Evolutionary conservation across 2,329 filamentous ascomycete species (phyloP).

Genomic region (Nigrospora sphaerica): DNA sequence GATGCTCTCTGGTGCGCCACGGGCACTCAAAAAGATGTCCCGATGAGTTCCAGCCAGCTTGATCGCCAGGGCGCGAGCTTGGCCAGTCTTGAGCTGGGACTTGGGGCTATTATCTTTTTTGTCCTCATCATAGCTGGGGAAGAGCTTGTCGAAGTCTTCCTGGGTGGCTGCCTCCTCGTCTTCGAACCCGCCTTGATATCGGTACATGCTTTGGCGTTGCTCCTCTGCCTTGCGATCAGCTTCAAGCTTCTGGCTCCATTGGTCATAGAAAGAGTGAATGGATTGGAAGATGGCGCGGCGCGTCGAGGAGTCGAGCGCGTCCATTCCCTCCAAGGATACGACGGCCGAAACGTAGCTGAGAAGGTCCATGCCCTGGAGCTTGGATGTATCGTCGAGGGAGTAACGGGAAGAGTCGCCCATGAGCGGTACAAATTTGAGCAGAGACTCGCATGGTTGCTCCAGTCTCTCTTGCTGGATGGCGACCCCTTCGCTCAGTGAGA

Average conservation of each 20-base stretch:
- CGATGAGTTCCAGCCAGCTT: conserved; percentile 55
- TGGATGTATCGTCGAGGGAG: conserved; percentile 11
- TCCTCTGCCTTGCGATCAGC: conserved; percentile 70
- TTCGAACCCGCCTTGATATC: conserved; percentile 70
- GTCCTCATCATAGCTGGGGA: conserved; percentile 66
- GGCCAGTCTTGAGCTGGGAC: conserved; percentile 23
- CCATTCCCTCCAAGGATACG: conserved; percentile 39
- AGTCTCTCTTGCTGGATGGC: conserved; percentile 14
- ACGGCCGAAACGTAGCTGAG: conserved; percentile 39
- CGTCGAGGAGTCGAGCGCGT: conserved; percentile 30
- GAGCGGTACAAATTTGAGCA: conserved; percentile 47
- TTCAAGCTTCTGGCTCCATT: conserved; percentile 74
- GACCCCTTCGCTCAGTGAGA: conserved; percentile 53
- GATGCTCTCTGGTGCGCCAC: conserved; percentile 34
- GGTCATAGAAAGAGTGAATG: conserved; percentile 66
- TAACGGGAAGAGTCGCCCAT: conserved; percentile 37
- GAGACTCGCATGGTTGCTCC: conserved; percentile 5
- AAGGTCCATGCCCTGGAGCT: conserved; percentile 36
- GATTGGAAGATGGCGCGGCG: conserved; percentile 55
- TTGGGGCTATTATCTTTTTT: conserved; percentile 23
- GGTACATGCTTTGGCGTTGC: conserved; percentile 70
- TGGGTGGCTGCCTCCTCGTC: conserved; percentile 69
- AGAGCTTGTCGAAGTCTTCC: conserved; percentile 71
- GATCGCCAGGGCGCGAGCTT: conserved; percentile 49
- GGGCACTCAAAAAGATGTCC: conserved; percentile 39